Percentiles rank a stretch among this genome's conserved stretches.
These are phyloP conservation scores for Pyrrhoderma noxium DNA, from an alignment of 1,284 basidiomycete species.

Conservation along the genomic window DNA sequence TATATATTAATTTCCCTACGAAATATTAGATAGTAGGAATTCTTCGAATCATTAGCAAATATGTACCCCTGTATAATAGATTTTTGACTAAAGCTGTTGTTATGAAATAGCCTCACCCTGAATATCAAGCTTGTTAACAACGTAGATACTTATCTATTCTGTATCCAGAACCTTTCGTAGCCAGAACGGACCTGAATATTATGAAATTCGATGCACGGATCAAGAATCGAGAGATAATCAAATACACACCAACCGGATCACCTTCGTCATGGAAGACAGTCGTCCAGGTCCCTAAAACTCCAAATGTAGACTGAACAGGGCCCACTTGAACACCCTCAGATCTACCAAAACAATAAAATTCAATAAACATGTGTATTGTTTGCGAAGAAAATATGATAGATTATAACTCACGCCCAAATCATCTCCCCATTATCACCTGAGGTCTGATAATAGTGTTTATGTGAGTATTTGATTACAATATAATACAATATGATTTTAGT, in stretches of 20 bases:
- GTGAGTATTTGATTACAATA: slow-evolving; percentile 11
- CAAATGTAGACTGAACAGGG: slow-evolving; percentile 48
- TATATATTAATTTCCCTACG: too few species aligned
- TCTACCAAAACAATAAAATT: slow-evolving; percentile 28
- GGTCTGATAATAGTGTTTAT: slow-evolving; percentile 29
- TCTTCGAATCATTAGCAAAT: too few species aligned
- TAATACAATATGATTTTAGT: too few species aligned
- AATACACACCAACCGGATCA: slow-evolving; percentile 45
- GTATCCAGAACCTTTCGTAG: slow-evolving; percentile 21
- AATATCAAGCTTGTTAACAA: too few species aligned
- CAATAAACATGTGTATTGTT: too few species aligned
- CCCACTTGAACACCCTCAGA: slow-evolving; percentile 60
- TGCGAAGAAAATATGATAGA: not conserved
- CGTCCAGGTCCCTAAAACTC: slow-evolving; percentile 61
- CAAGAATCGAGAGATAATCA: not conserved
- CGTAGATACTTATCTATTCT: too few species aligned
- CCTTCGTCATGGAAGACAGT: slow-evolving; percentile 55
- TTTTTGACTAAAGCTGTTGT: too few species aligned
- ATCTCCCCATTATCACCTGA: slow-evolving; percentile 51
- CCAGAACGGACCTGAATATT: slow-evolving; percentile 31
- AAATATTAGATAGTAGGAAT: too few species aligned
- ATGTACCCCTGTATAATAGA: too few species aligned
- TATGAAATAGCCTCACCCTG: too few species aligned
- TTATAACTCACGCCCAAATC: slow-evolving; percentile 50
- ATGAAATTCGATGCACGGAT: not conserved